phyloP scores from a whole-genome alignment of 2,329 filamentous ascomycete species.

The Penicillium freii region DNA sequence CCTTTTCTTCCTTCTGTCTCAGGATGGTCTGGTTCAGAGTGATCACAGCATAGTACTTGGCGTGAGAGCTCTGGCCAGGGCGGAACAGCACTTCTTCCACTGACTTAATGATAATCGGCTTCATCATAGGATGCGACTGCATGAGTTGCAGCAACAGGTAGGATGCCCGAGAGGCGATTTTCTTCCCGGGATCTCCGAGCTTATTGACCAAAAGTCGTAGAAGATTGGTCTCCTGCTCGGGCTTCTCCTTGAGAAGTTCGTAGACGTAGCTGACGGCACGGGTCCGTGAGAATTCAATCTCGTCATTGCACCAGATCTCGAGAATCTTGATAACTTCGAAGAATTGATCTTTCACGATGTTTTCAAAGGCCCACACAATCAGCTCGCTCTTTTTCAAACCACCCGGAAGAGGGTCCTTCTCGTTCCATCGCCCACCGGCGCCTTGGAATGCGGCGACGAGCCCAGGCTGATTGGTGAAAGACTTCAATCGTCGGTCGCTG shows the following conservation, averaged over 20 bases:
- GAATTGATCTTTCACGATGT: conserved; percentile 91
- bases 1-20: conserved; percentile 74
- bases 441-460: conserved; percentile 70
- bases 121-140: conserved; percentile 89
- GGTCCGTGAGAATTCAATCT: conserved; percentile 88
- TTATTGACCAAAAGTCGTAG: conserved; percentile 92
- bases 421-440: conserved; percentile 61
- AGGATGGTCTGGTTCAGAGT: conserved; percentile 96
- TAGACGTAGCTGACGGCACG: conserved; percentile 88
- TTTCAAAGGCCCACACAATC: conserved; percentile 86
- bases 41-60: conserved; percentile 94
- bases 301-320: conserved; percentile 90
- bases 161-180: conserved; percentile 89
- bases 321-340: conserved; percentile 91
- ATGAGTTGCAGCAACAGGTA: conserved; percentile 91
- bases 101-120: conserved; percentile 75
- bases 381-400: conserved; percentile 73
- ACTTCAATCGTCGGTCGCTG: conserved; percentile 72
- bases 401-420: conserved; percentile 68
- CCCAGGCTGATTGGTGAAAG: conserved; percentile 76
- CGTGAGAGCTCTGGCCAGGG: conserved; percentile 80
- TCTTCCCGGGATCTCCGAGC: conserved; percentile 89
- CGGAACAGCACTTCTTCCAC: conserved; percentile 89
- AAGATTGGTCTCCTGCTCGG: conserved; percentile 94
- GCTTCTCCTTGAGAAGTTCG: conserved; percentile 88